Evolutionary conservation across 352 stramenopile genomes (phyloP), one percentile per base, ranked within the genome.

Genomic region (Aphanomyces cochlioides): DNA sequence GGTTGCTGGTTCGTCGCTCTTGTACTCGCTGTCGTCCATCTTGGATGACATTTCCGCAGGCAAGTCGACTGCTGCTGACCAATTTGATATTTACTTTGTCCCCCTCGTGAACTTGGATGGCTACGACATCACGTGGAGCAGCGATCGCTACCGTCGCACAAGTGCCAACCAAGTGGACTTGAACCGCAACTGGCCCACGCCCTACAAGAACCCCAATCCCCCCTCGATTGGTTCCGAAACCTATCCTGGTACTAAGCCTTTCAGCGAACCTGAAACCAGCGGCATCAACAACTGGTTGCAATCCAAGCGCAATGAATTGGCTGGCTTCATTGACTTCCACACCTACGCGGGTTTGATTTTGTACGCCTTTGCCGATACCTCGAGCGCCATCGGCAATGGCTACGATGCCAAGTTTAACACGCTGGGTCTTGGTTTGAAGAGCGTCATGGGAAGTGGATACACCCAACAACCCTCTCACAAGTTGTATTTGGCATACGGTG

Each of bases 51-150:
- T 79, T 47, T 57, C 66, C 53, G 73, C 64, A 66, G 72, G 70
- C 56, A 65, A 75, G 28, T 15, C 72, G 13, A 69, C 63, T 43
- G 36, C 21, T 37, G 54, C 54, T 10, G 54, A n/a, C 48, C 72
- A 3, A 61, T 83, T 84, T 53, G 82, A 93, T 74, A 87, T 83
- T 81, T 90, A 90, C 69, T 90, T 93, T 57, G 82, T 90, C 34
- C 85, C 85, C 2, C 78, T 93, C 61, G 81, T 90, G 45, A 93
- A 93, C 65, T 75, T 90, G 48, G 85, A 93, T 47, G 85, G 85
- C 17, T 93, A 90, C 74, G 75, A 83, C n/a, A 88, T 89, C 72
- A 79, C 85, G 57, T 90, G 80, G 80, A 43, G 8, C 19, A 37
- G n/a, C 69, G 19, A 56, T 28, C 59, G 59, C 1, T 53, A 53